A percentile compares a stretch with the other conserved stretches of the same genome.
These are phyloP conservation scores for Bassia scoparia DNA, from an alignment of 148 eudicot species.

Conservation along the genomic window DNA sequence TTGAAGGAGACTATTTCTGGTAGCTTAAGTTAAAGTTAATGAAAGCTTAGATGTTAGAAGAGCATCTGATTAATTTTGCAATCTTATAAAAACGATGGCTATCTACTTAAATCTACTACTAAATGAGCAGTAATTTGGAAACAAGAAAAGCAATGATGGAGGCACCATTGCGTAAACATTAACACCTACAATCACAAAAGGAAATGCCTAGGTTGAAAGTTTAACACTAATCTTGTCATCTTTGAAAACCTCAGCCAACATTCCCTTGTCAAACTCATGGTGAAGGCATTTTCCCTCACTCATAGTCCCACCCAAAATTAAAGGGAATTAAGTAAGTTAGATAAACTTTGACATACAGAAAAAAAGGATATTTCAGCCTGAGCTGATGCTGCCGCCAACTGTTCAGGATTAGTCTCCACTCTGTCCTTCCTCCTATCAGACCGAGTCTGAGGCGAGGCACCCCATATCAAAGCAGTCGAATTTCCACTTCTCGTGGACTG, in stretches of 20 bases:
- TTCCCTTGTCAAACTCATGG: background rate
- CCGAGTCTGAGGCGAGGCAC: slow-evolving; percentile 91
- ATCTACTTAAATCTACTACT: background rate
- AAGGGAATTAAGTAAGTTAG: background rate
- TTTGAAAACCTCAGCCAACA: background rate
- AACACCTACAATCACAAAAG: background rate
- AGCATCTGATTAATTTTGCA: background rate
- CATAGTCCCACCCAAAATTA: background rate
- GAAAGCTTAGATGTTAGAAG: background rate
- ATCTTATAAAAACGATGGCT: background rate
- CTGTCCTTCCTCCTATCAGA: slow-evolving; percentile 91
- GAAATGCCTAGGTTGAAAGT: background rate
- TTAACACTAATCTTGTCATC: background rate
- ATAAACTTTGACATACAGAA: slow-evolving; percentile 13
- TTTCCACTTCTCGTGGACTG: slow-evolving; percentile 70
- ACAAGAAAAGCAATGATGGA: background rate
- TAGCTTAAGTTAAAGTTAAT: background rate
- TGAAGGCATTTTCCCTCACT: background rate
- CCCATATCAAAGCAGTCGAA: slow-evolving; percentile 90
- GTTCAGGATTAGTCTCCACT: slow-evolving; percentile 98
- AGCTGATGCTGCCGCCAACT: slow-evolving; percentile 92
- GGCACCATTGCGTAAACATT: background rate
- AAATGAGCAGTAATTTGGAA: background rate
- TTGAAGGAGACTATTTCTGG: background rate
- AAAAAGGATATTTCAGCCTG: slow-evolving; percentile 96